These are phyloP conservation scores for Rhamnella rubrinervis DNA, from an alignment of 331 rosid genomes.

Conservation along the genomic window DNA sequence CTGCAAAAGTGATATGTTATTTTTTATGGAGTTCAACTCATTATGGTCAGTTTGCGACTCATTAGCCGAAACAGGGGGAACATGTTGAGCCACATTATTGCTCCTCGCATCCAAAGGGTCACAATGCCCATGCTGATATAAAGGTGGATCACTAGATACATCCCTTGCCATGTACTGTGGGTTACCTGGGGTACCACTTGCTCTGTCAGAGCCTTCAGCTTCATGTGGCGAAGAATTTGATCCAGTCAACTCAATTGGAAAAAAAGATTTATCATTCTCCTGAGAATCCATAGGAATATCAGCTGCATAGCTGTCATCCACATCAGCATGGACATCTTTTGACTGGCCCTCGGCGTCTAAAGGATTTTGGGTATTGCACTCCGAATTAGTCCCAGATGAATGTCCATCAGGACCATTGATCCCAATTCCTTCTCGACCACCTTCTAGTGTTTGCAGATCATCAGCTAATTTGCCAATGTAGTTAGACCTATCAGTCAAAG, in stretches of 20 bases:
- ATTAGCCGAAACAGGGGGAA: slow-evolving; percentile 28
- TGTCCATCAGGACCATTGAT: slow-evolving; percentile 47
- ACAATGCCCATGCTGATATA: slow-evolving; percentile 48
- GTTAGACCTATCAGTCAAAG: slow-evolving; percentile 40
- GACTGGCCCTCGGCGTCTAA: slow-evolving; percentile 36
- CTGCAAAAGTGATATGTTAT: slow-evolving; percentile 53
- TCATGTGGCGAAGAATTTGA: slow-evolving; percentile 53
- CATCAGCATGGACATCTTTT: slow-evolving; percentile 35
- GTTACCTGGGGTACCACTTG: slow-evolving; percentile 37
- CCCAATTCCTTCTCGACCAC: slow-evolving; percentile 45
- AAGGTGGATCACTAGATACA: slow-evolving; percentile 31
- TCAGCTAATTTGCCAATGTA: slow-evolving; percentile 37
- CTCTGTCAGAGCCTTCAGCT: slow-evolving; percentile 47
- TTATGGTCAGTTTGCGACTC: slow-evolving; percentile 56
- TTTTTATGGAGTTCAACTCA: slow-evolving; percentile 71
- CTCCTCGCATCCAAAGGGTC: slow-evolving; percentile 34
- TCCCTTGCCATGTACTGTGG: slow-evolving; percentile 45
- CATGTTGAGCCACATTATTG: slow-evolving; percentile 34
- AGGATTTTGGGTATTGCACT: slow-evolving; percentile 51
- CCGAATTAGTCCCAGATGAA: slow-evolving; percentile 50
- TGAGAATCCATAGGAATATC: slow-evolving; percentile 33
- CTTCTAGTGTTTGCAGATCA: slow-evolving; percentile 45
- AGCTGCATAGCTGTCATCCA: slow-evolving; percentile 10
- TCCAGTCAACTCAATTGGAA: slow-evolving; percentile 30
- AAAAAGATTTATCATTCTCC: slow-evolving; percentile 38